Evolutionary conservation across 2,329 filamentous ascomycete genomes (phyloP), one percentile per base, ranked within the genome.

Genomic region (Aspergillus caelatus): DNA sequence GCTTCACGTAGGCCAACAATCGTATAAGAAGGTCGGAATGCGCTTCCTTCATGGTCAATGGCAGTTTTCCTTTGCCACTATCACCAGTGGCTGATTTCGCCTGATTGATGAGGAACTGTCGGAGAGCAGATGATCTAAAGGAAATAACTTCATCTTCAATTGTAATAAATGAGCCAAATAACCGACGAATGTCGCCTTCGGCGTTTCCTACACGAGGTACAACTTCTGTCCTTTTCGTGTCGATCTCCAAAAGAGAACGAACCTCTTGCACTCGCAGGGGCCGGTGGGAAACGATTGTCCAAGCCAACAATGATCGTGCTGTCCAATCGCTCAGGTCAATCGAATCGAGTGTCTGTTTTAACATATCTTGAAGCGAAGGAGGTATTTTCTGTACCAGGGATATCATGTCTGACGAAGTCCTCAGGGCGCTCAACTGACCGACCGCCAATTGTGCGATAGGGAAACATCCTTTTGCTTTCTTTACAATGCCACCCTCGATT

Each of bases 1-100:
- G 46, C 34, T 59, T 59, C 32, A 52, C 57, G 52, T 59, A 52
- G 14, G 57, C 57, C 2, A 59, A 30, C 8, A 48, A 12, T 3
- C 57, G 45, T 8, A 34, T 59, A n/a, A 59, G 30, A 14, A 59
- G 57, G 34, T 59, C 57, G 46, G 43, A 36, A 28, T 59, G 57
- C 10, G 43, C 43, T 10, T 59, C 57, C 19, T 59, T 59, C 41
- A 59, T 21, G 30, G n/a, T 21, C 26, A 59, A 10, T 10, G 57
- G 57, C 12, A 59, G 34, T 19, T 39, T 50, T 23, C 45, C 45
- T 21, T 32, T 32, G 7, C 34, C 48, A 11, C 41, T 28, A 19
- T 26, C 28, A 30, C 32, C 19, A 14, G 57, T 16, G n/a, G 46
- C 57, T 9, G 57, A 26, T 11, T 48, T 48, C 9, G 57, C 57